Conservation (phyloP, 164 flowering plant species). For the Annona squamosa region DNA sequence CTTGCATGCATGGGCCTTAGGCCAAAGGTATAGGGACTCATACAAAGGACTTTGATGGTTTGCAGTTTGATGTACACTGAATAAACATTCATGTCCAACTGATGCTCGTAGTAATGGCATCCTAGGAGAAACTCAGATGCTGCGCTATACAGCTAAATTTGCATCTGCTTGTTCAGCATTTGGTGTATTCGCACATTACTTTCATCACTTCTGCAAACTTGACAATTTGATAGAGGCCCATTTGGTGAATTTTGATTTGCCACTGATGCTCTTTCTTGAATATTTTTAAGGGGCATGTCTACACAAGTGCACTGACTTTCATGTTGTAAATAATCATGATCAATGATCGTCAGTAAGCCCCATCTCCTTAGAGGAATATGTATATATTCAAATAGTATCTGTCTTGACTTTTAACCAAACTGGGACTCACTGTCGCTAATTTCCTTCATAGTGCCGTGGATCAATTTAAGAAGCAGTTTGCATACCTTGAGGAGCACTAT, state of each 20-base stretch:
- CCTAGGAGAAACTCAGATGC: no score
- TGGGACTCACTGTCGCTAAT: not conserved
- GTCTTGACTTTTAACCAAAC: not conserved
- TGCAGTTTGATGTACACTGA: not conserved
- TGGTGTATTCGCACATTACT: no score
- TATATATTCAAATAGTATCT: no score
- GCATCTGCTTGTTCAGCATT: no score
- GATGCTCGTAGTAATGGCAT: no score
- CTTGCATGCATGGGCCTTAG: not conserved
- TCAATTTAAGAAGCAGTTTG: conserved; percentile 97
- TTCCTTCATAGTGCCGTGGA: conserved; percentile 81
- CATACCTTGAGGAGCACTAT: conserved; percentile 91
- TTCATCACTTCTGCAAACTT: no score
- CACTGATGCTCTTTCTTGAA: no score
- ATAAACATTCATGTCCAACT: not conserved
- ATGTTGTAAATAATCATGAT: not conserved
- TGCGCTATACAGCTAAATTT: no score
- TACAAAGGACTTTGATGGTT: not conserved
- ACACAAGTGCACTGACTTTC: no score
- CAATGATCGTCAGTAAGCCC: not conserved
- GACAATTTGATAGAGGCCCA: no score
- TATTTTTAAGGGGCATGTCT: no score
- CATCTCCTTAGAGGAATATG: not conserved
- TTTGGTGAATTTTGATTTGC: no score
- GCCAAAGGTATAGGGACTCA: not conserved